These are phyloP conservation scores for Boletus smithii DNA, from an alignment of 1,284 basidiomycete genomes.

Conservation along the genomic window DNA sequence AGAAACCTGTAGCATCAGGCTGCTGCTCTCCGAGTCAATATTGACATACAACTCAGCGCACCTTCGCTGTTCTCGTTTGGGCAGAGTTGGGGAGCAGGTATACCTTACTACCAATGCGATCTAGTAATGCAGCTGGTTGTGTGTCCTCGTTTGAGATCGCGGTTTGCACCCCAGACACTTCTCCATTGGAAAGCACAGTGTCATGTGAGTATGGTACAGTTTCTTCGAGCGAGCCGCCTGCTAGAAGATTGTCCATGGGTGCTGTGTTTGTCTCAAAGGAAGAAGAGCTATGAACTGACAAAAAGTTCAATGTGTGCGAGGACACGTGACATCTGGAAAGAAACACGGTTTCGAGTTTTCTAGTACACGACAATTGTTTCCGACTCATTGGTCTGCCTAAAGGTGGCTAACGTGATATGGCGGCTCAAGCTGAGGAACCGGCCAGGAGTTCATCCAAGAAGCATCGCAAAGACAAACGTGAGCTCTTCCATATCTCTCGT, in stretches of 20 bases:
- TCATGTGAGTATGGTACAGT: constrained; percentile 46
- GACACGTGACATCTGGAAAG: constrained; percentile 14
- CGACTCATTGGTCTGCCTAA: background rate
- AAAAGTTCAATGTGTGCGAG: background rate
- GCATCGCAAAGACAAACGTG: constrained; percentile 90
- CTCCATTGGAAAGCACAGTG: constrained; percentile 48
- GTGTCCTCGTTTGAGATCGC: constrained; percentile 21
- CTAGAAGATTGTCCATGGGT: constrained; percentile 39
- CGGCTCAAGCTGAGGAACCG: constrained; percentile 41
- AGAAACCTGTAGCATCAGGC: constrained; percentile 50
- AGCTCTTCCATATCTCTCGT: constrained; percentile 22
- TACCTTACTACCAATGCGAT: constrained; percentile 65
- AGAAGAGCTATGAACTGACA: background rate
- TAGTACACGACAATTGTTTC: background rate
- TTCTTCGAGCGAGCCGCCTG: constrained; percentile 22
- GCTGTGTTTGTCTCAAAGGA: background rate
- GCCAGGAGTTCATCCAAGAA: constrained; percentile 79
- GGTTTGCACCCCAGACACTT: constrained; percentile 34
- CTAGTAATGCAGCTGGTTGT: constrained; percentile 43
- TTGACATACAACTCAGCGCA: constrained; percentile 50
- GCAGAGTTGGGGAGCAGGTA: constrained; percentile 66
- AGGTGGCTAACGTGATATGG: constrained; percentile 37
- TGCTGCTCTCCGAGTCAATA: constrained; percentile 32
- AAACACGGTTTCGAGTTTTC: background rate
- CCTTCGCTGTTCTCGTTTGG: constrained; percentile 57